phyloP scores from a whole-genome alignment of 805 yeast genomes.

The Ogataea neopini region DNA sequence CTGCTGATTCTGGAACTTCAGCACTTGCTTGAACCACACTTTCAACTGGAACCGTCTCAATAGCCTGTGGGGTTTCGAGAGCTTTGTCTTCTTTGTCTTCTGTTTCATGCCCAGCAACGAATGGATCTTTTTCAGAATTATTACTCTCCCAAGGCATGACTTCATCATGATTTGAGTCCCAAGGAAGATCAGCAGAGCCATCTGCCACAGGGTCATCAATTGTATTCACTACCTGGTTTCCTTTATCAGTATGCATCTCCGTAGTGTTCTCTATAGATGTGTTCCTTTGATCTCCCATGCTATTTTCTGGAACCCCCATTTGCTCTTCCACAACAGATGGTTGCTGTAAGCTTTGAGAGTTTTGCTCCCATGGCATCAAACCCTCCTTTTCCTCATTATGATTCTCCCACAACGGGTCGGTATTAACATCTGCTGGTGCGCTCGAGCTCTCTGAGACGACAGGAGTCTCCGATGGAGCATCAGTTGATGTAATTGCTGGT shows the following conservation, averaged over 20 bases:
- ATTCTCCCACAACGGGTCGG: too few species aligned
- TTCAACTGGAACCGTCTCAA: too few species aligned
- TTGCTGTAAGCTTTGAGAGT: not conserved
- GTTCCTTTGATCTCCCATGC: not conserved
- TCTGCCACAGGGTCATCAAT: not conserved
- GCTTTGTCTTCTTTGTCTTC: not conserved
- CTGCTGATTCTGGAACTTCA: not conserved
- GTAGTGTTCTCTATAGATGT: not conserved
- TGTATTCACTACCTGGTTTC: not conserved
- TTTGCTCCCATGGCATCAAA: not conserved
- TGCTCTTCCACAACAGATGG: not conserved
- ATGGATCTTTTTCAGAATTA: not conserved
- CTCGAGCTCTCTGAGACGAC: too few species aligned
- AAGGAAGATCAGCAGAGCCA: conserved; percentile 26
- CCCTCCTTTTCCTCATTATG: not conserved
- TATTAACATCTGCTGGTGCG: not conserved
- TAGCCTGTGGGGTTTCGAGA: too few species aligned
- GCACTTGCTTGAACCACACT: not conserved
- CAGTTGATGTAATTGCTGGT: too few species aligned
- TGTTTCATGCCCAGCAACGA: not conserved
- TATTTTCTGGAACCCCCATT: not conserved
- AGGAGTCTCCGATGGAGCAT: too few species aligned
- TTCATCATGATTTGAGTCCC: conserved; percentile 10
- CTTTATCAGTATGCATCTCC: not conserved
- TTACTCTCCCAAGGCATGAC: conserved; percentile 14